A percentile compares a stretch with the other conserved stretches of the same genome.
Conservation (phyloP, 1,284 basidiomycete genomes). For the Ceratobasidium sp. region DNA sequence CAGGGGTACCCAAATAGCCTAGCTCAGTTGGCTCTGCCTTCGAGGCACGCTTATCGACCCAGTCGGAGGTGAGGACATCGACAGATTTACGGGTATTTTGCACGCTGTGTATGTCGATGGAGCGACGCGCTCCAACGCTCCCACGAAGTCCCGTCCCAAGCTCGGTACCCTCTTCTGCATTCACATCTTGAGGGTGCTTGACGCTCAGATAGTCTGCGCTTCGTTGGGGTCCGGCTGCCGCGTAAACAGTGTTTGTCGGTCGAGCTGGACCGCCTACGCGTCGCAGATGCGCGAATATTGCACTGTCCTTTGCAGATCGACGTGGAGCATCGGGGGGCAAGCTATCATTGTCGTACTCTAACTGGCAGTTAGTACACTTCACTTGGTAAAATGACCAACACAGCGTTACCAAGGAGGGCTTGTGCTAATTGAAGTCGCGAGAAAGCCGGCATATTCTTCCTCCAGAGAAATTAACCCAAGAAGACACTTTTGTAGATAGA, state of each 20-base stretch:
- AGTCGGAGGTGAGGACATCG: slow-evolving; percentile 27
- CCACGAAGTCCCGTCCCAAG: slow-evolving; percentile 75
- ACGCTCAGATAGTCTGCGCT: slow-evolving; percentile 70
- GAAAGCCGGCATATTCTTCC: slow-evolving; percentile 61
- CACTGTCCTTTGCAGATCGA: slow-evolving; percentile 79
- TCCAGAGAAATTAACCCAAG: background rate
- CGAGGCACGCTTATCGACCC: slow-evolving; percentile 27
- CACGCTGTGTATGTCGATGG: slow-evolving; percentile 38
- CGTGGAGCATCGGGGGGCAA: slow-evolving; percentile 66
- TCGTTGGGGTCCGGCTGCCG: background rate
- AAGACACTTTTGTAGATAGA: background rate
- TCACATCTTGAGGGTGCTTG: slow-evolving; percentile 67
- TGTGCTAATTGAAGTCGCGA: slow-evolving; percentile 83
- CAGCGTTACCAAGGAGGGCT: slow-evolving; percentile 71
- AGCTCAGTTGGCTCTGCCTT: slow-evolving; percentile 17
- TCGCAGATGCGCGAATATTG: slow-evolving; percentile 65
- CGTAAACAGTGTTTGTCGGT: slow-evolving; percentile 16
- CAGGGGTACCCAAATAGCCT: slow-evolving; percentile 19
- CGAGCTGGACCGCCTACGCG: slow-evolving; percentile 23
- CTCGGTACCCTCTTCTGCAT: slow-evolving; percentile 62
- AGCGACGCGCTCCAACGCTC: slow-evolving; percentile 59
- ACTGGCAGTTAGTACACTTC: slow-evolving; percentile 6
- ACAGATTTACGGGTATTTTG: slow-evolving; percentile 26
- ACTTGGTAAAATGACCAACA: background rate
- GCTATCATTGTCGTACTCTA: slow-evolving; percentile 86